Conservation (phyloP, 139 green algal genomes). For the Nannochloris sp. region DNA sequence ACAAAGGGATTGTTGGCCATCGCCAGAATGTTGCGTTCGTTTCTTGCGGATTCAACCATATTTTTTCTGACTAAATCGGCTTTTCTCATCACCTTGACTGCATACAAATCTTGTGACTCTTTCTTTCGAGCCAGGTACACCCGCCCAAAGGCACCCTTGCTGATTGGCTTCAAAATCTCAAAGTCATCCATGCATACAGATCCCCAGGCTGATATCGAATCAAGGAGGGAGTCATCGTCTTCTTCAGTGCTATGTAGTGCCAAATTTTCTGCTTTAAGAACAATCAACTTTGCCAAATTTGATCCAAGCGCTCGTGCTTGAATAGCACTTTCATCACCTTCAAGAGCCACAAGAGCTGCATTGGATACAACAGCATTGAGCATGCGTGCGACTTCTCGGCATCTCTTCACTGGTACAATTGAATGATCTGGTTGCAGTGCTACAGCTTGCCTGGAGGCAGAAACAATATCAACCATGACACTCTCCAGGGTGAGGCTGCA, state of each 20-base stretch:
- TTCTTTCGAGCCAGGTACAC: constrained; percentile 89
- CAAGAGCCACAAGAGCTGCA: neutral
- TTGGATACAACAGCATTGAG: neutral
- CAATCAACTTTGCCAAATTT: neutral
- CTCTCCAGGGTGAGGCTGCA: neutral
- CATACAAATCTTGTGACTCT: constrained; percentile 63
- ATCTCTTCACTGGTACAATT: constrained; percentile 22
- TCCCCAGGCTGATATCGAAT: neutral
- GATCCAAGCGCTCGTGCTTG: neutral
- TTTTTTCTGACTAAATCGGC: constrained; percentile 91
- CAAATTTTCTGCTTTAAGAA: neutral
- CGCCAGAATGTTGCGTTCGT: constrained; percentile 89
- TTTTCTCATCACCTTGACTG: constrained; percentile 88
- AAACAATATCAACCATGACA: constrained; percentile 28
- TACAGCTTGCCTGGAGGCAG: constrained; percentile 28
- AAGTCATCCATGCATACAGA: constrained; percentile 78
- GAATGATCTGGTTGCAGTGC: constrained; percentile 45
- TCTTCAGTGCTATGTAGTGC: neutral
- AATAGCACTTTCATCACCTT: neutral
- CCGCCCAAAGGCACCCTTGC: constrained; percentile 79
- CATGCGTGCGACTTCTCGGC: constrained; percentile 16
- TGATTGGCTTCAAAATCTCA: constrained; percentile 93
- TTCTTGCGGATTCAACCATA: constrained; percentile 80
- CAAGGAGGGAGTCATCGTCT: neutral
- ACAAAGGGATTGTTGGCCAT: constrained; percentile 83